A percentile compares a stretch with the other conserved stretches of the same genome.
Conservation (phyloP, 1,284 basidiomycete genomes). For the Naganishia cerealis region DNA sequence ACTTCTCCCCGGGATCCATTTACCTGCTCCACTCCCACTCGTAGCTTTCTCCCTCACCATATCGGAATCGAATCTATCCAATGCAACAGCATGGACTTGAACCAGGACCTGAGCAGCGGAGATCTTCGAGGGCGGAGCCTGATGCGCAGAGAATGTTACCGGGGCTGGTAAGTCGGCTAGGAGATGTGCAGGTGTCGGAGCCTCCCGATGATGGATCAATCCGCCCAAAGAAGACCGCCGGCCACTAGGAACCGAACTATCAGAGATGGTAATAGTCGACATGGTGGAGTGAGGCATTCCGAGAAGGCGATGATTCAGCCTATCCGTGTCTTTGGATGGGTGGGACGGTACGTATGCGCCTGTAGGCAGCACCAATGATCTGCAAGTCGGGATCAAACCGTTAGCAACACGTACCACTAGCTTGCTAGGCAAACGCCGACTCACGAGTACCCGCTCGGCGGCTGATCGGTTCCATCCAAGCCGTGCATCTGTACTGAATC, state of each 20-base stretch:
- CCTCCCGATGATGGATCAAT: slow-evolving; percentile 30
- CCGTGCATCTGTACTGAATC: slow-evolving; percentile 32
- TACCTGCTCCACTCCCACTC: slow-evolving; percentile 42
- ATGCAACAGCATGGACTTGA: slow-evolving; percentile 78
- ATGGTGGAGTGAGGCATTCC: slow-evolving; percentile 79
- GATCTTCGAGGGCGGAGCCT: slow-evolving; percentile 71
- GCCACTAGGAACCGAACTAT: slow-evolving; percentile 25
- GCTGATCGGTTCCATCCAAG: slow-evolving; percentile 29
- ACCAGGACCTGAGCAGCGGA: slow-evolving; percentile 68
- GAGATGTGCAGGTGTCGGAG: slow-evolving; percentile 56
- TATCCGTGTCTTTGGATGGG: slow-evolving; percentile 54
- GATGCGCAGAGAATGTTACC: slow-evolving; percentile 65
- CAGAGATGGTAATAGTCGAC: slow-evolving; percentile 67
- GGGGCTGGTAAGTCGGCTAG: slow-evolving; percentile 50
- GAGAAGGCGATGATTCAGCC: slow-evolving; percentile 68
- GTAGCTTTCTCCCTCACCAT: slow-evolving; percentile 35
- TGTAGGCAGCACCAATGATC: slow-evolving; percentile 69
- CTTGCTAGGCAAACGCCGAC: slow-evolving; percentile 19
- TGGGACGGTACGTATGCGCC: slow-evolving; percentile 57
- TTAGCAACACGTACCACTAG: not conserved
- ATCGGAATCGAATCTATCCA: slow-evolving; percentile 68
- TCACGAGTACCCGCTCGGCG: slow-evolving; percentile 46
- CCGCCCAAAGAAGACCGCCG: slow-evolving; percentile 35
- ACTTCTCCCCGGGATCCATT: slow-evolving; percentile 69
- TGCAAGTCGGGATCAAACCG: slow-evolving; percentile 55